A percentile compares a stretch with the other conserved stretches of the same genome.
Evolutionary conservation across 768 basidiomycete species (phyloP).

Genomic region (Favolaschia claudopus): DNA sequence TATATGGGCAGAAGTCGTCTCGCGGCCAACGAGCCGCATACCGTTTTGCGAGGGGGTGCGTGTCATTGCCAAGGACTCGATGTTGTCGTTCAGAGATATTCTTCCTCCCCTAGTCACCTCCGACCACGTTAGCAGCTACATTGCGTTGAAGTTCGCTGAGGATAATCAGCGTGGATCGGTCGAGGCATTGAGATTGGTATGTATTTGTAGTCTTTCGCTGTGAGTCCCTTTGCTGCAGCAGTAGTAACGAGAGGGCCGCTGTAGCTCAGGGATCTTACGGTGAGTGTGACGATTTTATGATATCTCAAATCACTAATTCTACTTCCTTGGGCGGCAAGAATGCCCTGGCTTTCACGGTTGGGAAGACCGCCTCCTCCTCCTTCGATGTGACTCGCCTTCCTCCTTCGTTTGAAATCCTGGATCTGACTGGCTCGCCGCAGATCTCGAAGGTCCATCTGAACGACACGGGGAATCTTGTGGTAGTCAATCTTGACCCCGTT

Average conservation of each 20-base stretch:
- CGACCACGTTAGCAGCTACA: slow-evolving; percentile 16
- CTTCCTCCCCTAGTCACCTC: slow-evolving; percentile 14
- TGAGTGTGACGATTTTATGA: background rate
- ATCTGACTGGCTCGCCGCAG: background rate
- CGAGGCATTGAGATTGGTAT: slow-evolving; percentile 17
- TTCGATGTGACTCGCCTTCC: slow-evolving; percentile 2
- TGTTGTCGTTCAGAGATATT: background rate
- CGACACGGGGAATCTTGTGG: slow-evolving; percentile 3
- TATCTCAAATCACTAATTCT: background rate
- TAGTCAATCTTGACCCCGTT: slow-evolving; percentile 12
- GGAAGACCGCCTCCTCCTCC: slow-evolving; percentile 1
- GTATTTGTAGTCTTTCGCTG: background rate
- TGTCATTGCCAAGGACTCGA: background rate
- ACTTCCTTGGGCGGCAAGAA: too few relatives aligned
- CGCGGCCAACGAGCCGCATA: slow-evolving; percentile 4
- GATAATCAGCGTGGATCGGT: slow-evolving; percentile 11
- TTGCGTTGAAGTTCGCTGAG: slow-evolving; percentile 16
- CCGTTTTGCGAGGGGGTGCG: slow-evolving; percentile 13
- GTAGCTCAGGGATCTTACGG: slow-evolving; percentile 19
- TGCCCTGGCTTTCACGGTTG: slow-evolving; percentile 11
- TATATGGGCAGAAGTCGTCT: slow-evolving; percentile 13
- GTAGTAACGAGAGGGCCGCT: too few relatives aligned
- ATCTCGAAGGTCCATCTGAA: slow-evolving; percentile 21
- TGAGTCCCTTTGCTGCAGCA: background rate
- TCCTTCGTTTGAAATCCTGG: background rate